phyloP scores from a whole-genome alignment of 1,284 basidiomycete genomes.

The Tilletia caries region DNA sequence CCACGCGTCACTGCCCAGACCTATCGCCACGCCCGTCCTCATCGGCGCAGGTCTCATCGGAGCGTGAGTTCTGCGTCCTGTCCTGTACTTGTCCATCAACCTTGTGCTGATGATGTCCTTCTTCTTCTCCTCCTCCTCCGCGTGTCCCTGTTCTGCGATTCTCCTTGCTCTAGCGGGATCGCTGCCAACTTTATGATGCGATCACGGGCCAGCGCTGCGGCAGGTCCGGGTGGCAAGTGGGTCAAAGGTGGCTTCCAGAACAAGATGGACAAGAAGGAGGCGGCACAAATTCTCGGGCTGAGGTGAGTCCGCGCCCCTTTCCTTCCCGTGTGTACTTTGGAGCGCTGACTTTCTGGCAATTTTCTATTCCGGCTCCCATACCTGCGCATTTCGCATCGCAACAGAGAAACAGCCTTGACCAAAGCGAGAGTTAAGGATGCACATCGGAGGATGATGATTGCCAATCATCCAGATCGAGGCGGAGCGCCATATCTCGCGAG shows the following conservation, averaged over 20 bases:
- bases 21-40: conserved; percentile 40
- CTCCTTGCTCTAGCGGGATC: conserved; percentile 27
- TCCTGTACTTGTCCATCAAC: not conserved
- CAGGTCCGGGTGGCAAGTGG: conserved; percentile 69
- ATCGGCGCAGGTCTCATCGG: conserved; percentile 42
- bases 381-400: not conserved
- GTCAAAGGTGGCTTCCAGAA: conserved; percentile 87
- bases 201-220: conserved; percentile 51
- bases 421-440: conserved; percentile 52
- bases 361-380: not conserved
- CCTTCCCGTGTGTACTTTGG: not conserved
- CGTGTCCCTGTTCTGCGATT: not conserved
- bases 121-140: too few species aligned
- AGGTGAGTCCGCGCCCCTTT: conserved; percentile 21
- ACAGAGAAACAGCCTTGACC: conserved; percentile 46
- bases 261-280: conserved; percentile 95
- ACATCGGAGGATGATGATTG: conserved; percentile 54
- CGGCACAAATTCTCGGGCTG: conserved; percentile 83
- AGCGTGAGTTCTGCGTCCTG: conserved; percentile 20
- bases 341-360: not conserved
- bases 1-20: conserved; percentile 1
- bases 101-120: too few species aligned
- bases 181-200: conserved; percentile 37
- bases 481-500: conserved; percentile 95
- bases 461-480: conserved; percentile 90